Percentiles rank a stretch among this genome's conserved stretches.
phyloP scores from a whole-genome alignment of 371 early-diverging fungal species.

The Rhizopus arrhizus region DNA sequence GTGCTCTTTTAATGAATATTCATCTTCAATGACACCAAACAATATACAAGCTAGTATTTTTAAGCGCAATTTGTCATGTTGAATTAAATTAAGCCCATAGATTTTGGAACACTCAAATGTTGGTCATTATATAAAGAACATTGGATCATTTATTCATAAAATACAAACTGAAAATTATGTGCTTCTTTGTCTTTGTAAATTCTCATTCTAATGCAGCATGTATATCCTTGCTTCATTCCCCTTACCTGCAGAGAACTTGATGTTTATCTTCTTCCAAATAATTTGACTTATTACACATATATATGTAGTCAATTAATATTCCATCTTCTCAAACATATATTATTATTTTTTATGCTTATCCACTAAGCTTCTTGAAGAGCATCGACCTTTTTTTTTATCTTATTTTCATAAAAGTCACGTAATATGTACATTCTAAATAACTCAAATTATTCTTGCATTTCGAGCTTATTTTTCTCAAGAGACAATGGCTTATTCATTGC shows the following conservation, averaged over 20 bases:
- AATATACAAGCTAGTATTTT: conserved; percentile 81
- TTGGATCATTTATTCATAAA: conserved; percentile 94
- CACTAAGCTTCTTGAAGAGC: too few species aligned
- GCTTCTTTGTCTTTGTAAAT: conserved; percentile 26
- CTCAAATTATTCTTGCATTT: conserved; percentile 77
- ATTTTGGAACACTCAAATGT: conserved; percentile 88
- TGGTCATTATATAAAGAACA: conserved; percentile 89
- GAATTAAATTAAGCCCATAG: conserved; percentile 80
- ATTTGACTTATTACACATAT: too few species aligned
- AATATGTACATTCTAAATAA: conserved; percentile 93
- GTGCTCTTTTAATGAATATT: conserved; percentile 86
- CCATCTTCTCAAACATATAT: too few species aligned
- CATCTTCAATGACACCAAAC: conserved; percentile 67
- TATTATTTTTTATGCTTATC: too few species aligned
- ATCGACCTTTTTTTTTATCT: conserved; percentile 24
- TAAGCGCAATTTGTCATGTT: conserved; percentile 79
- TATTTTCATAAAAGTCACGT: conserved; percentile 85
- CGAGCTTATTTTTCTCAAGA: conserved; percentile 88
- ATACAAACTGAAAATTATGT: conserved; percentile 83
- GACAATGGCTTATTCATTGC: conserved; percentile 82
- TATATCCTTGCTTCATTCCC: too few species aligned
- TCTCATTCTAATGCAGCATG: conserved; percentile 37
- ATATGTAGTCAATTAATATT: too few species aligned
- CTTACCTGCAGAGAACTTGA: too few species aligned
- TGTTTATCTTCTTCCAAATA: too few species aligned